phyloP scores from a whole-genome alignment of 2,329 filamentous ascomycete species.

The Aspergillus ochraceoroseus region DNA sequence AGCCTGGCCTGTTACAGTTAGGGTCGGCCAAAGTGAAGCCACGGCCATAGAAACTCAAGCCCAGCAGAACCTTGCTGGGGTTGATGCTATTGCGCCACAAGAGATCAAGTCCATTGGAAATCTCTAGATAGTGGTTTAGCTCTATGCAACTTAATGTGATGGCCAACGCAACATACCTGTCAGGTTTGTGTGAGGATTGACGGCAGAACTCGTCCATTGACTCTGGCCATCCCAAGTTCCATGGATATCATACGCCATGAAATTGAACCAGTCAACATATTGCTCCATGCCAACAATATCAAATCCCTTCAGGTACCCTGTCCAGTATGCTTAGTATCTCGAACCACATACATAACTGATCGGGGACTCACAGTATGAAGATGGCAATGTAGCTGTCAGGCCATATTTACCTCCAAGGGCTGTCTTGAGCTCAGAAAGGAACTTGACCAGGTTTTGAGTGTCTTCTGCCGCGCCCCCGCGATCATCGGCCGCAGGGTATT shows the following conservation, averaged over 20 bases:
- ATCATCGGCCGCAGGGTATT: conserved; percentile 15
- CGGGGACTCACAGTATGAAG: conserved; percentile 10
- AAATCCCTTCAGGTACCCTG: conserved; percentile 26
- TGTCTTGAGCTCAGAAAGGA: conserved; percentile 3
- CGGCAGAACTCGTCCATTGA: conserved; percentile 11
- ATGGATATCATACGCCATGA: conserved; percentile 29
- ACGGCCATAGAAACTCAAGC: conserved; percentile 28
- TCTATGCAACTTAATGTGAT: too few relatives aligned
- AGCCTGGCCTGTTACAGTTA: conserved; percentile 19
- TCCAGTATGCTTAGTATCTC: not conserved
- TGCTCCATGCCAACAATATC: conserved; percentile 20
- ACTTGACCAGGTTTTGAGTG: conserved; percentile 7
- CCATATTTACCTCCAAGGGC: conserved; percentile 2
- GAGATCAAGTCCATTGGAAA: conserved; percentile 27
- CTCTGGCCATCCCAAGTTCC: conserved; percentile 25
- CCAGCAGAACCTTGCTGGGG: conserved; percentile 22
- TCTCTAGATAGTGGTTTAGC: conserved; percentile 22
- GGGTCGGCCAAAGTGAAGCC: conserved; percentile 20
- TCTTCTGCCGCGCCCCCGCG: conserved; percentile 7
- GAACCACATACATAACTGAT: not conserved
- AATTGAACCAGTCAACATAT: conserved; percentile 27
- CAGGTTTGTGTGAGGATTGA: conserved; percentile 26
- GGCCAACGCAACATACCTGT: conserved; percentile 16
- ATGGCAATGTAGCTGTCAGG: conserved; percentile 6
- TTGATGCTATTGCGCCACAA: conserved; percentile 27